Evolutionary conservation across 345 rosid genomes (phyloP), one percentile per base, ranked within the genome.

Genomic region (Turnera subulata): DNA sequence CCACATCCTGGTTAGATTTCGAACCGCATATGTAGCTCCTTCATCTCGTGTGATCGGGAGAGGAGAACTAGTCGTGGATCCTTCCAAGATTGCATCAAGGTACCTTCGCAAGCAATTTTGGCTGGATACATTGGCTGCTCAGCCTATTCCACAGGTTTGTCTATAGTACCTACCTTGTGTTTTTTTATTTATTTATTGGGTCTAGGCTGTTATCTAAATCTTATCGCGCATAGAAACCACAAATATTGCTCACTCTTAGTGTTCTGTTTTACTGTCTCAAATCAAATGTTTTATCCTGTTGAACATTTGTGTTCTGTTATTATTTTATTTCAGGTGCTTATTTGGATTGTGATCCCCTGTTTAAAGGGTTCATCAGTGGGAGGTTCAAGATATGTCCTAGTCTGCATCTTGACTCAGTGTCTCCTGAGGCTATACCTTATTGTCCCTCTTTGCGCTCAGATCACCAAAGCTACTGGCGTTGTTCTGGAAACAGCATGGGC

Each of bases 21-120:
- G 73, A 39, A 84, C 83, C 6, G 85, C 87, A 62, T 80, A 73
- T 54, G 70, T 82, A 11, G 85, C 80, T 68, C 85, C 87, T 33
- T 77, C 87, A n/a, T 82, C 87, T 56, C 80, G 85, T 11, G 84
- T 81, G 2, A 69, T 77, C 40, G 86, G 86, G 42, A 71, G 86
- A 77, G 91, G 86, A 22, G 91, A 84, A 67, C 76, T 84, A 33
- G 82, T 78, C 11, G 35, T 81, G 12, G 74, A 81, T 50, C 70
- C 77, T 55, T 26, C 60, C 16, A 77, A 64, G 74, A 75, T 84
- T 33, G 67, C 83, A 49, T 59, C 73, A 9, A 75, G 73, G 60
- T 84, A 79, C 61, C 72, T 81, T 42, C 55, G 23, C 12, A 68
- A 54, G 24, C 55, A 63, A 50, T 81, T 84, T 53, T 84, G 86